phyloP scores from a whole-genome alignment of 2,329 filamentous ascomycete genomes.

The Chrysoporthe cubensis region DNA sequence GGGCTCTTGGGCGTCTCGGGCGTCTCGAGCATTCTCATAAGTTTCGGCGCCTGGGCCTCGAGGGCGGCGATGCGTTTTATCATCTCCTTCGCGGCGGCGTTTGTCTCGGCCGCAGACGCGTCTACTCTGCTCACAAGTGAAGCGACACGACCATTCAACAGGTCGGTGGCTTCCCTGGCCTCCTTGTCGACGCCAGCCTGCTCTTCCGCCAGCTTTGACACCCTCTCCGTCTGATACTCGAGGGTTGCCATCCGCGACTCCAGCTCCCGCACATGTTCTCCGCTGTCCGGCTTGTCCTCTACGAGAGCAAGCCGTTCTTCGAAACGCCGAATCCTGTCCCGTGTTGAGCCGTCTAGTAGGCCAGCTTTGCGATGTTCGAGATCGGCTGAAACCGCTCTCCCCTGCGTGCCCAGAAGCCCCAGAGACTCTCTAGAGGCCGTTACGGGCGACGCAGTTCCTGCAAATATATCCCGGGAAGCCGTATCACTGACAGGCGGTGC shows the following conservation, averaged over 20 bases:
- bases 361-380: too few relatives aligned
- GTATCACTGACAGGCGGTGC: background rate
- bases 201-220: background rate
- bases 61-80: background rate
- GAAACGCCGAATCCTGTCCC: too few relatives aligned
- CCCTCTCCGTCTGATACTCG: background rate
- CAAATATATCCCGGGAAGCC: too few relatives aligned
- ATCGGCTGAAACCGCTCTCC: too few relatives aligned
- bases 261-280: background rate
- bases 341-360: too few relatives aligned
- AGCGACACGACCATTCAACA: background rate
- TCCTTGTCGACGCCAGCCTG: background rate
- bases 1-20: constrained; percentile 3
- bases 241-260: constrained; percentile 6
- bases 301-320: too few relatives aligned
- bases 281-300: background rate
- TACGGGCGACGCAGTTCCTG: too few relatives aligned
- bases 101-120: background rate
- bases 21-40: background rate
- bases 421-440: too few relatives aligned
- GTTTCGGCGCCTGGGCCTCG: background rate
- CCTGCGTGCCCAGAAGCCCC: too few relatives aligned
- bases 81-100: background rate
- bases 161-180: background rate
- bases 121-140: background rate